Evolutionary conservation across 768 basidiomycete genomes (phyloP).

Genomic region (Russula brevipes): DNA sequence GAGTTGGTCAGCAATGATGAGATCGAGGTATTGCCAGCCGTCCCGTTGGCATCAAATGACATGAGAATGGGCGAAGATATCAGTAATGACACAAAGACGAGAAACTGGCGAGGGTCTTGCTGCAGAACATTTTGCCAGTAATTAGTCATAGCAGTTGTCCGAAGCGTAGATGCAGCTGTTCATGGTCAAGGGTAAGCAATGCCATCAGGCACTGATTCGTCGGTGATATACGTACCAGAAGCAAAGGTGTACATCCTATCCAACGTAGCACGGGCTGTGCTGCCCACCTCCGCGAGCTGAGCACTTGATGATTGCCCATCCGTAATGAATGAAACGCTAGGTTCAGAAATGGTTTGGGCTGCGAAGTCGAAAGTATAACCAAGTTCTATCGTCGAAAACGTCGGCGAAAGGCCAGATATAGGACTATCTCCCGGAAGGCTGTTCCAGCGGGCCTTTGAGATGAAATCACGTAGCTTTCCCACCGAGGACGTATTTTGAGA

Average conservation of each 20-base stretch:
- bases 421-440: constrained; percentile 41
- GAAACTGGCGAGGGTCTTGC: constrained; percentile 40
- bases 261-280: constrained; percentile 37
- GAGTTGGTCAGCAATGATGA: constrained; percentile 40
- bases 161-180: constrained; percentile 55
- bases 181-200: not conserved
- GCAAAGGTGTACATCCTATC: constrained; percentile 60
- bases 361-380: constrained; percentile 61
- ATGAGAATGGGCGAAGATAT: constrained; percentile 45
- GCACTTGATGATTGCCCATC: constrained; percentile 43
- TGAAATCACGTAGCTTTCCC: constrained; percentile 41
- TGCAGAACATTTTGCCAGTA: constrained; percentile 54
- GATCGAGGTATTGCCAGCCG: constrained; percentile 31
- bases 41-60: constrained; percentile 53
- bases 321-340: constrained; percentile 40
- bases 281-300: constrained; percentile 43
- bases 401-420: constrained; percentile 27
- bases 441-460: constrained; percentile 47
- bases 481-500: constrained; percentile 43
- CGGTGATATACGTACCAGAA: constrained; percentile 39
- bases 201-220: not conserved
- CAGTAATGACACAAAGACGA: constrained; percentile 44
- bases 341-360: constrained; percentile 44
- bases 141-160: constrained; percentile 40
- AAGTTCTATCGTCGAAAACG: constrained; percentile 41